phyloP scores from a whole-genome alignment of 805 yeast species.

The Ogataea henricii region DNA sequence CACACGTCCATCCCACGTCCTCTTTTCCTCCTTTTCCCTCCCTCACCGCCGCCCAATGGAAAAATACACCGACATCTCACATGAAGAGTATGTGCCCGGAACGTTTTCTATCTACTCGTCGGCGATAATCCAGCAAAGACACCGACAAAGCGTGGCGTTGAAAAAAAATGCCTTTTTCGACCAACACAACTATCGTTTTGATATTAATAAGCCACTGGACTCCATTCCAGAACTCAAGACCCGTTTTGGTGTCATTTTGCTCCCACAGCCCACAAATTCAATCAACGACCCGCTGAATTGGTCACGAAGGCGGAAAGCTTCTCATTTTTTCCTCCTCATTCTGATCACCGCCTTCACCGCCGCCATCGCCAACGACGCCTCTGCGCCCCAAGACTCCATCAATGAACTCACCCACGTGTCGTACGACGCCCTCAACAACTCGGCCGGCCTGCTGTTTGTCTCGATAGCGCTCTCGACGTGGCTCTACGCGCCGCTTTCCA shows the following conservation, averaged over 20 bases:
- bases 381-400: slow-evolving; percentile 48
- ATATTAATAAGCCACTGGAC: slow-evolving; percentile 16
- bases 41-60: slow-evolving; percentile 29
- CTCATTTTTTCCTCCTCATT: slow-evolving; percentile 43
- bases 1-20: too few species aligned
- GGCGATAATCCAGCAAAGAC: slow-evolving; percentile 27
- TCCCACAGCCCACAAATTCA: slow-evolving; percentile 54
- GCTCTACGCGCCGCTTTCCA: slow-evolving; percentile 47
- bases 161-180: slow-evolving; percentile 3
- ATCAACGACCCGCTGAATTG: slow-evolving; percentile 53
- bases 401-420: slow-evolving; percentile 44
- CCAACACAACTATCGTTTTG: slow-evolving; percentile 21
- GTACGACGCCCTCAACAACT: slow-evolving; percentile 48
- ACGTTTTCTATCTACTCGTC: slow-evolving; percentile 55
- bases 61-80: slow-evolving; percentile 36
- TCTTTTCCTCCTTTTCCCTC: too few species aligned
- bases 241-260: slow-evolving; percentile 39
- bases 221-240: slow-evolving; percentile 32
- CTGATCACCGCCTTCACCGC: slow-evolving; percentile 49
- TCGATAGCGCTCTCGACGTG: slow-evolving; percentile 47
- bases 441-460: slow-evolving; percentile 50
- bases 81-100: slow-evolving; percentile 53
- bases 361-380: slow-evolving; percentile 52
- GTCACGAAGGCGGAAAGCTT: slow-evolving; percentile 42
- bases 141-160: slow-evolving; percentile 13